phyloP scores from a whole-genome alignment of 1,139 yeast genomes.

The Candida sojae region DNA sequence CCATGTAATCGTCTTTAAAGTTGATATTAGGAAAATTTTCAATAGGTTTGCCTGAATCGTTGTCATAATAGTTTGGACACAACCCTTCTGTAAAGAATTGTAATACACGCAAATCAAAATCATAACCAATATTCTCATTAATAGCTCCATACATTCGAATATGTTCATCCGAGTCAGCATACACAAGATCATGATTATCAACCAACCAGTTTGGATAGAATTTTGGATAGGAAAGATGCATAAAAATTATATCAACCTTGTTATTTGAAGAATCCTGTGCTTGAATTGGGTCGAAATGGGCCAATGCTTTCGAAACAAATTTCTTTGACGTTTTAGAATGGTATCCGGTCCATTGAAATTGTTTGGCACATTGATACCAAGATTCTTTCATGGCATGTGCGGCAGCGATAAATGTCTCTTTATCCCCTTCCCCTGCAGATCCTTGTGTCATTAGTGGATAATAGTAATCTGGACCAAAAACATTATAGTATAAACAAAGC shows the following conservation, averaged over 20 bases:
- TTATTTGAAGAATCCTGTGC: slow-evolving; percentile 15
- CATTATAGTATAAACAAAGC: slow-evolving; percentile 57
- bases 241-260: slow-evolving; percentile 39
- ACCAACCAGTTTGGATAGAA: slow-evolving; percentile 52
- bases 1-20: slow-evolving; percentile 32
- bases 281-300: slow-evolving; percentile 58
- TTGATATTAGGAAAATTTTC: slow-evolving; percentile 24
- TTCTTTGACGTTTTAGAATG: slow-evolving; percentile 30
- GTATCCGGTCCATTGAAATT: slow-evolving; percentile 57
- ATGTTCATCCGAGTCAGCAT: slow-evolving; percentile 36
- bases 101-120: slow-evolving; percentile 49
- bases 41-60: slow-evolving; percentile 25
- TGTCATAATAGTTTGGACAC: slow-evolving; percentile 38
- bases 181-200: slow-evolving; percentile 46
- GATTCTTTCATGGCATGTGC: slow-evolving; percentile 52
- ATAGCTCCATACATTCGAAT: slow-evolving; percentile 49
- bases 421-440: slow-evolving; percentile 73
- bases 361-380: slow-evolving; percentile 55
- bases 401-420: slow-evolving; percentile 68
- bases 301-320: slow-evolving; percentile 57
- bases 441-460: slow-evolving; percentile 67
- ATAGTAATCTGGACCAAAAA: slow-evolving; percentile 53
- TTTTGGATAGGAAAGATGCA: slow-evolving; percentile 72
- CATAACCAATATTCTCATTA: slow-evolving; percentile 48
- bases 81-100: slow-evolving; percentile 41